Evolutionary conservation across 176 grass and related monocot species (phyloP).

Genomic region (Chloris gayana): DNA sequence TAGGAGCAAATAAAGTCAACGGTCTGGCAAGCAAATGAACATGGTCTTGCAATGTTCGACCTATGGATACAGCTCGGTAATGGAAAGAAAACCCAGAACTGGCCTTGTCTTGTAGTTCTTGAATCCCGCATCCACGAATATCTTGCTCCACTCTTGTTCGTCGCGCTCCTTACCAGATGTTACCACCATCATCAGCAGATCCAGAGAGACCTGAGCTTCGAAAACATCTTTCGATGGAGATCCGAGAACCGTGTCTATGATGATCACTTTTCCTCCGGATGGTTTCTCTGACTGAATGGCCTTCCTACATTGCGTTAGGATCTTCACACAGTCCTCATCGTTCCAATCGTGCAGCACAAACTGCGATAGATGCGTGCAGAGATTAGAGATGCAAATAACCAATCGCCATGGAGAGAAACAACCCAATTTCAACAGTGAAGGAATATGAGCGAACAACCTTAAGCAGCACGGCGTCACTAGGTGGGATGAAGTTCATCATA

Average conservation of each 20-base stretch:
- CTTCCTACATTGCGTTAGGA: slow-evolving; percentile 38
- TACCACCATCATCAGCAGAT: slow-evolving; percentile 33
- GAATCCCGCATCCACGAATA: slow-evolving; percentile 28
- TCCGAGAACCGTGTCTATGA: slow-evolving; percentile 23
- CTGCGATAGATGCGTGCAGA: no score
- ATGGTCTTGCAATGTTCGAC: no score
- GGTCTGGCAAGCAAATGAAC: no score
- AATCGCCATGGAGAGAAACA: no score
- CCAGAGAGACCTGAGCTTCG: slow-evolving; percentile 10
- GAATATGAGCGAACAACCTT: slow-evolving; percentile 22
- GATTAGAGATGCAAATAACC: no score
- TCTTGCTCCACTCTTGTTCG: slow-evolving; percentile 21
- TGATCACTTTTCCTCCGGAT: slow-evolving; percentile 30
- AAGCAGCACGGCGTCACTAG: slow-evolving; percentile 17
- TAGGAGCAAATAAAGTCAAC: no score
- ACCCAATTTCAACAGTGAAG: no score
- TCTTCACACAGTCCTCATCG: slow-evolving; percentile 38
- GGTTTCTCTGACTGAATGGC: slow-evolving; percentile 16
- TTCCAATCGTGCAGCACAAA: slow-evolving; percentile 32
- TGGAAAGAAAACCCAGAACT: neutral
- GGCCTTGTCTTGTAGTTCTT: slow-evolving; percentile 15
- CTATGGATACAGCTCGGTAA: slow-evolving; percentile 42
- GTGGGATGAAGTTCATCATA: slow-evolving; percentile 37
- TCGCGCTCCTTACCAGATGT: slow-evolving; percentile 31
- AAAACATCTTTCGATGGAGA: neutral